A percentile compares a stretch with the other conserved stretches of the same genome.
Evolutionary conservation across 2,329 filamentous ascomycete species (phyloP).

Genomic region (Ascochyta fabae): DNA sequence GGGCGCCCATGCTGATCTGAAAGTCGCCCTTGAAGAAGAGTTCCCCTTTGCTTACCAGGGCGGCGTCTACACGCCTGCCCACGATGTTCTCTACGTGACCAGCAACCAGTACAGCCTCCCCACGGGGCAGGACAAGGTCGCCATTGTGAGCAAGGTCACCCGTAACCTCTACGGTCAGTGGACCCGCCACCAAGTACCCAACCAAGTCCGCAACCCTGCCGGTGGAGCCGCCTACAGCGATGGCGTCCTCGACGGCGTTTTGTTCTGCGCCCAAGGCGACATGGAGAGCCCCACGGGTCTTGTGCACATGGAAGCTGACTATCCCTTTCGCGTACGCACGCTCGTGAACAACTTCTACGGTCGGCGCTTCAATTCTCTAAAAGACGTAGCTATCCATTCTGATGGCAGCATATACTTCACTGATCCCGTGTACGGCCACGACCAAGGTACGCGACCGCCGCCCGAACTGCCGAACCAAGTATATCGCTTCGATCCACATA

Average conservation of each 20-base stretch:
- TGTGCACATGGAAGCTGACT: constrained; percentile 34
- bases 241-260: constrained; percentile 25
- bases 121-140: constrained; percentile 27
- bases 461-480: constrained; percentile 35
- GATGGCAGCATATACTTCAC: constrained; percentile 57
- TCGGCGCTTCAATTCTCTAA: constrained; percentile 50
- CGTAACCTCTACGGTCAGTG: constrained; percentile 20
- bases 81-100: constrained; percentile 48
- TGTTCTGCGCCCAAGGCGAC: constrained; percentile 47
- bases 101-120: constrained; percentile 42
- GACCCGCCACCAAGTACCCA: constrained; percentile 13
- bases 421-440: constrained; percentile 45
- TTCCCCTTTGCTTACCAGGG: constrained; percentile 66
- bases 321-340: constrained; percentile 26
- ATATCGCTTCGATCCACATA: constrained; percentile 51
- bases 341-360: constrained; percentile 47
- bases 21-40: constrained; percentile 62
- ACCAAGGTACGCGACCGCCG: constrained; percentile 30
- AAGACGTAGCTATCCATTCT: constrained; percentile 50
- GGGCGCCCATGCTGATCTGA: constrained; percentile 16
- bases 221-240: constrained; percentile 40
- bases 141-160: constrained; percentile 24
- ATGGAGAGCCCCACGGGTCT: constrained; percentile 37
- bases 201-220: constrained; percentile 27
- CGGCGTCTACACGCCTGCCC: constrained; percentile 44